Evolutionary conservation across 805 yeast genomes (phyloP).

Genomic region (Ogataea neopini): DNA sequence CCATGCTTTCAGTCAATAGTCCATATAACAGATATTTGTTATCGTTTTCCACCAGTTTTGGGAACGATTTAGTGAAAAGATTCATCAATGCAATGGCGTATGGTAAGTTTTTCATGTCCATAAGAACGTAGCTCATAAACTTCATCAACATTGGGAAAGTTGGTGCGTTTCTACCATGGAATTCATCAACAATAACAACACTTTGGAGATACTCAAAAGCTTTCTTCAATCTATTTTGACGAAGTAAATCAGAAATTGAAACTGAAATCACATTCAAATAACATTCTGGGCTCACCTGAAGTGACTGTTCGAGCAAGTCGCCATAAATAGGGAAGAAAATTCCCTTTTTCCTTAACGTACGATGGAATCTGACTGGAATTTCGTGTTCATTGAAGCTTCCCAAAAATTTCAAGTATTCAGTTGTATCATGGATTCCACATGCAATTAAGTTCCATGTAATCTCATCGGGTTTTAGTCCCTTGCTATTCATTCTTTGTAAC

Average conservation of each 20-base stretch:
- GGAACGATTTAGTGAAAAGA: constrained; percentile 9
- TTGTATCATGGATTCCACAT: constrained; percentile 8
- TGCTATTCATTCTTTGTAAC: constrained; percentile 8
- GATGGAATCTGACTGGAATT: constrained; percentile 14
- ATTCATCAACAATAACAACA: not conserved
- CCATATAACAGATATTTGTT: constrained; percentile 13
- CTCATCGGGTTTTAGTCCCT: constrained; percentile 12
- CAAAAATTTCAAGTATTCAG: constrained; percentile 7
- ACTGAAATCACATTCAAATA: constrained; percentile 8
- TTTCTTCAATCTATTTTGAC: not conserved
- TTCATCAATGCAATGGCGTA: constrained; percentile 23
- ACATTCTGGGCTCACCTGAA: not conserved
- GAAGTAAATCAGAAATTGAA: constrained; percentile 5
- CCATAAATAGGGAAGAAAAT: constrained; percentile 14
- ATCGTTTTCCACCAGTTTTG: constrained; percentile 5
- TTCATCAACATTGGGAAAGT: constrained; percentile 5
- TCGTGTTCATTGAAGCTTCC: constrained; percentile 5
- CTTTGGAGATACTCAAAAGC: constrained; percentile 12
- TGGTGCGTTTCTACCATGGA: not conserved
- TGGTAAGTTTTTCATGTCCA: constrained; percentile 20
- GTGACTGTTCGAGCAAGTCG: constrained; percentile 4
- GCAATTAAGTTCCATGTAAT: constrained; percentile 21
- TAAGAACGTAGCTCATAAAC: constrained; percentile 15
- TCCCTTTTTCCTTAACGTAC: constrained; percentile 3
- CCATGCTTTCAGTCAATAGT: constrained; percentile 18